Evolutionary conservation across 2,329 filamentous ascomycete species (phyloP).

Genomic region (Colletotrichum phormii): DNA sequence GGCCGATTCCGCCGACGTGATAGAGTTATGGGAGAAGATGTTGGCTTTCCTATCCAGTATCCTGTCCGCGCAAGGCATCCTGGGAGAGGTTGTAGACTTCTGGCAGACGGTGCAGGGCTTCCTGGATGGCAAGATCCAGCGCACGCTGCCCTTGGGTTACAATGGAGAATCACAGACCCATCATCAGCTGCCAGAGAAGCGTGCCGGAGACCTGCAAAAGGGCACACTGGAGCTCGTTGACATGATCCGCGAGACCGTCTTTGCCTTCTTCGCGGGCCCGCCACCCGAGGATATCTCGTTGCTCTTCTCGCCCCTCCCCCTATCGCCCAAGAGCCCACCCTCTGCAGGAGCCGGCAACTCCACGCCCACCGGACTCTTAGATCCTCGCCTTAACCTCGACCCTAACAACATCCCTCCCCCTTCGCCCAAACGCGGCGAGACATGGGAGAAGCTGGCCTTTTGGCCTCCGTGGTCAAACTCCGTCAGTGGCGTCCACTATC

Average conservation of each 20-base stretch:
- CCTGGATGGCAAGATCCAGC: constrained; percentile 86
- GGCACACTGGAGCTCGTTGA: constrained; percentile 86
- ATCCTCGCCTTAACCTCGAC: constrained; percentile 85
- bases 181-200: constrained; percentile 80
- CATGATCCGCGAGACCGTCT: constrained; percentile 82
- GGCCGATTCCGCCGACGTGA: constrained; percentile 82
- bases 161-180: constrained; percentile 85
- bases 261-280: constrained; percentile 85
- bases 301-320: constrained; percentile 83
- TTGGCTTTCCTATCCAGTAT: constrained; percentile 78
- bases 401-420: constrained; percentile 80
- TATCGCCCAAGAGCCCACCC: constrained; percentile 75
- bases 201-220: constrained; percentile 78
- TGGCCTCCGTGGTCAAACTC: constrained; percentile 96
- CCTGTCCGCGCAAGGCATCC: constrained; percentile 81
- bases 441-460: constrained; percentile 95
- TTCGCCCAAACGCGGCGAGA: constrained; percentile 82
- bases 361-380: constrained; percentile 69
- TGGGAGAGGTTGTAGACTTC: constrained; percentile 92
- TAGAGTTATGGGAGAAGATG: constrained; percentile 95
- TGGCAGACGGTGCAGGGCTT: constrained; percentile 95
- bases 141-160: constrained; percentile 81
- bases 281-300: constrained; percentile 92
- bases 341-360: constrained; percentile 57
- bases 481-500: constrained; percentile 89